A percentile compares a stretch with the other conserved stretches of the same genome.
These are phyloP conservation scores for Tolypocladium tropicale DNA, from an alignment of 2,329 filamentous ascomycete species.

Conservation along the genomic window DNA sequence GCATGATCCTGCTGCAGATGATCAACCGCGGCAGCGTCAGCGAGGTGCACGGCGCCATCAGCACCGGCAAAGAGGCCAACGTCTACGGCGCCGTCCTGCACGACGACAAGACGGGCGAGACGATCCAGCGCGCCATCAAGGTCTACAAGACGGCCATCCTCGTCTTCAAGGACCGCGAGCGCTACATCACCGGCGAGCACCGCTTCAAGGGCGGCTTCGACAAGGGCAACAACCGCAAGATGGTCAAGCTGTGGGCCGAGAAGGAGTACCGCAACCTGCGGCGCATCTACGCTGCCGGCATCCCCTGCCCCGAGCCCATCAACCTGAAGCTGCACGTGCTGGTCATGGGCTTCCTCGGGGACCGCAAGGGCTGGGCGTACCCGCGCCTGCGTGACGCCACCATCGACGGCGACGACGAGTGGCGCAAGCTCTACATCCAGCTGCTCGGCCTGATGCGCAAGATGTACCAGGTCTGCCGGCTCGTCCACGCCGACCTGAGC, in stretches of 20 bases:
- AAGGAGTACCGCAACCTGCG: slow-evolving; percentile 95
- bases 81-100: slow-evolving; percentile 81
- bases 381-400: slow-evolving; percentile 82
- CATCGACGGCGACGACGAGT: slow-evolving; percentile 60
- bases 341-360: slow-evolving; percentile 88
- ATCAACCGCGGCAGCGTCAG: slow-evolving; percentile 85
- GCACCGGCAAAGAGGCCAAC: slow-evolving; percentile 96
- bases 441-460: slow-evolving; percentile 81
- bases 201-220: slow-evolving; percentile 85
- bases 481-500: slow-evolving; percentile 93
- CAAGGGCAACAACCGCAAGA: slow-evolving; percentile 88
- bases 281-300: slow-evolving; percentile 71
- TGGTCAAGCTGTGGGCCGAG: slow-evolving; percentile 98
- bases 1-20: slow-evolving; percentile 92
- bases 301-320: slow-evolving; percentile 83
- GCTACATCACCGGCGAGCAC: slow-evolving; percentile 91
- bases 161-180: slow-evolving; percentile 94
- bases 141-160: slow-evolving; percentile 98
- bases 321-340: slow-evolving; percentile 88
- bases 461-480: slow-evolving; percentile 82
- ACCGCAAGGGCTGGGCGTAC: slow-evolving; percentile 76
- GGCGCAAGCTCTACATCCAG: slow-evolving; percentile 71
- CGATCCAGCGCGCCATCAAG: slow-evolving; percentile 80
- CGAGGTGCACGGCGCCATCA: slow-evolving; percentile 90
- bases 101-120: slow-evolving; percentile 39